Conservation (phyloP, 352 stramenopile genomes). For the Elongisporangium prolatum region DNA sequence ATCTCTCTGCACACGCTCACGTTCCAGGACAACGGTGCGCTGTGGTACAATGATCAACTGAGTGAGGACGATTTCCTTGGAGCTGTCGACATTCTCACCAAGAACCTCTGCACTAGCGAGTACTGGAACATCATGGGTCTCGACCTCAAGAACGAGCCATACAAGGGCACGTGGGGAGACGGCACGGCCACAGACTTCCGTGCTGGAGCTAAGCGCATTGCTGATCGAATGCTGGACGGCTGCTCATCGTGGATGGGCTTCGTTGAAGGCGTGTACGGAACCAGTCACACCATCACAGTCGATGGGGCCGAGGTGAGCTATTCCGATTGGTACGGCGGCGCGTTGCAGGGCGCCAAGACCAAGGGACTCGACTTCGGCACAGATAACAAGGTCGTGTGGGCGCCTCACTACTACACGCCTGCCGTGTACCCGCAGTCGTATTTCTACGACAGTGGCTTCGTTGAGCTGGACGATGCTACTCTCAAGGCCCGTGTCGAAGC, state of each 20-base stretch:
- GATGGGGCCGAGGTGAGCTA: constrained; percentile 23
- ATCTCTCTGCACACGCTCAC: constrained; percentile 40
- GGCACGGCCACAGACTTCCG: constrained; percentile 19
- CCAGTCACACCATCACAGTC: constrained; percentile 17
- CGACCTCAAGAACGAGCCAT: constrained; percentile 61
- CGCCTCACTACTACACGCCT: constrained; percentile 32
- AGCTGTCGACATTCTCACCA: constrained; percentile 29
- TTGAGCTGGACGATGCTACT: constrained; percentile 22
- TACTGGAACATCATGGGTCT: constrained; percentile 65
- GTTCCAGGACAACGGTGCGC: constrained; percentile 17
- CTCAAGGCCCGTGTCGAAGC: constrained; percentile 12
- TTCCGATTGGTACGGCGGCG: constrained; percentile 35
- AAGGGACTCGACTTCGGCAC: constrained; percentile 10
- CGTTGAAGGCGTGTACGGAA: constrained; percentile 29
- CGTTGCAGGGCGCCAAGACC: constrained; percentile 19
- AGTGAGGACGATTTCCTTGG: constrained; percentile 23
- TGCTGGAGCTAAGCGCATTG: constrained; percentile 15
- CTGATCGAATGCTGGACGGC: constrained; percentile 22
- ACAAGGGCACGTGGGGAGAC: constrained; percentile 42
- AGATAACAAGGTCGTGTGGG: constrained; percentile 26
- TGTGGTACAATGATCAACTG: constrained; percentile 35
- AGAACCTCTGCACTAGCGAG: constrained; percentile 16
- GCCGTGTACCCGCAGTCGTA: constrained; percentile 24
- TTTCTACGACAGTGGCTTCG: constrained; percentile 25
- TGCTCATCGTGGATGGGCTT: constrained; percentile 31